Base-by-base conservation (phyloP, 306 rosid genomes). In the Vigna mungo region DNA sequence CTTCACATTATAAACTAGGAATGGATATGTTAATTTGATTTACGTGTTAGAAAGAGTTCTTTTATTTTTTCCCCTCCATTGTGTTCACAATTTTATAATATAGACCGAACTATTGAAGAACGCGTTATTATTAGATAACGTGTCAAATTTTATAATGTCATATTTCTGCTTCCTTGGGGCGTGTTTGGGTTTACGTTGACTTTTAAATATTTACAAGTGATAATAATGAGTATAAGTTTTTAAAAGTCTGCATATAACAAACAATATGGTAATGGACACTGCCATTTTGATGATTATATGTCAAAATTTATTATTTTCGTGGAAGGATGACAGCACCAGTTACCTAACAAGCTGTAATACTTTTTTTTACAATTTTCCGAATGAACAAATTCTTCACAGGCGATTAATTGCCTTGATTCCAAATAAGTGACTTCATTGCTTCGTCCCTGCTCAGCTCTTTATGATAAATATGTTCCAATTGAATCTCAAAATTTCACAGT, bases 31-130 rank as follows among this genome's bases (percentile, higher is more conserved):
- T 44, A 11, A 11, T 44, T 67, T 44, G 25, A 60, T 32, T 44
- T 59, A 80, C 47, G 39, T 72, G 17, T 72, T 67, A 64, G 23
- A 71, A n/a, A n/a, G n/a, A n/a, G n/a, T n/a, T n/a, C n/a, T n/a
- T n/a, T n/a, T 30, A 21, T 62, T 47, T 16, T 54, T 16, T 53
- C 1, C 0, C 11, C 53, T 46, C 17, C 11, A 34, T 58, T 44
- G n/a, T 71, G 56, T 36, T 48, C 47, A 10, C 2, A 76, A 20
- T 52, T 81, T 20, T 32, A 43, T 51, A 44, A 46, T 53, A 12
- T 78, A 20, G 43, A 52, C 53, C 23, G 7, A 76, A 63, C 48
- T 53, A 20, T 64, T 47, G 39, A 30, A 27, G 73, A 70, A 6
- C 8, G 44, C 52, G 8, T 30, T 17, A 68, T 30, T 17, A 68